Percentiles rank a stretch among this genome's conserved stretches.
These are phyloP conservation scores for Naganishia kalamii DNA, from an alignment of 768 basidiomycete species.

Conservation along the genomic window DNA sequence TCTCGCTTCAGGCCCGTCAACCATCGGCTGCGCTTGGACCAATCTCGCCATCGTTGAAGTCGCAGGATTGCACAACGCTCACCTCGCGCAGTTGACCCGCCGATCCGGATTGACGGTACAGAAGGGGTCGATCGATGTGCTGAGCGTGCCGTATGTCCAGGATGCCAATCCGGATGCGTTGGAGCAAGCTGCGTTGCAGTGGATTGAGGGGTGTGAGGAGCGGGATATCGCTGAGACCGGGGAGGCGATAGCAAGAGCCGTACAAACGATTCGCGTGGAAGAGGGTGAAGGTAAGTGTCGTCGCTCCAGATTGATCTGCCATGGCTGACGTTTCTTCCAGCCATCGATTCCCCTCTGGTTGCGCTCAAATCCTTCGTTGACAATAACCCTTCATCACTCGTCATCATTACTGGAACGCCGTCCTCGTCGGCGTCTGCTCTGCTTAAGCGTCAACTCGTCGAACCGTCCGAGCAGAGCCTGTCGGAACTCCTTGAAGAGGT, in stretches of 20 bases:
- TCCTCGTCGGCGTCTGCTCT: neutral
- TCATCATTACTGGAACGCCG: neutral
- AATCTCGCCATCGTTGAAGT: slow-evolving; percentile 1
- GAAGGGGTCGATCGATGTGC: neutral
- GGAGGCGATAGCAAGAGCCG: neutral
- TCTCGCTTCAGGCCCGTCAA: neutral
- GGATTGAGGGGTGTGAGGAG: neutral
- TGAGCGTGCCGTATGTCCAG: slow-evolving; percentile 1
- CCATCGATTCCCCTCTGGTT: neutral
- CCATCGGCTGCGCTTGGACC: neutral
- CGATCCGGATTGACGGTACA: slow-evolving; percentile 2
- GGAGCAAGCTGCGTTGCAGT: neutral
- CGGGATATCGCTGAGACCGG: slow-evolving; percentile 5
- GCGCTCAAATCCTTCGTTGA: neutral
- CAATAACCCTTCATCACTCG: neutral
- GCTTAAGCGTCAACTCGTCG: slow-evolving; percentile 6
- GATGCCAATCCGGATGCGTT: neutral
- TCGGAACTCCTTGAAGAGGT: neutral
- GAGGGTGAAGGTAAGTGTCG: slow-evolving; percentile 8
- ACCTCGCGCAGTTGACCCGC: neutral
- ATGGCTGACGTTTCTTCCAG: neutral
- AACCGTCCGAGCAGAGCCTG: neutral
- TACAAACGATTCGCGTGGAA: neutral
- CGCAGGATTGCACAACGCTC: neutral
- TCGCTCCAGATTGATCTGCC: neutral